phyloP scores from a whole-genome alignment of 495 filamentous ascomycete genomes.

The Parmelia sp. region DNA sequence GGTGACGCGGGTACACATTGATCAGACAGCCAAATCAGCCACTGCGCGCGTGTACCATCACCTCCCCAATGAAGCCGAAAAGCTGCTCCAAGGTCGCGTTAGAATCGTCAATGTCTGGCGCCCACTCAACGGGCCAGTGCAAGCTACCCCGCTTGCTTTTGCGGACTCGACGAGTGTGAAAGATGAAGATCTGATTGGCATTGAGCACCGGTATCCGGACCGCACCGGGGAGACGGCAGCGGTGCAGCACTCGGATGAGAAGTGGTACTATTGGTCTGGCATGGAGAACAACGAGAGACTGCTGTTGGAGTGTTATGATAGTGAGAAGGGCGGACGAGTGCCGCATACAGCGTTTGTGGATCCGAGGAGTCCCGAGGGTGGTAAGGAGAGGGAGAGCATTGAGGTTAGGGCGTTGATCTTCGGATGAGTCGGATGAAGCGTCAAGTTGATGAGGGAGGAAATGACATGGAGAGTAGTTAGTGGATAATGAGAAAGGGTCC shows the following conservation, averaged over 20 bases:
- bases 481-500: neutral
- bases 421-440: too few species aligned
- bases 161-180: slow-evolving; percentile 55
- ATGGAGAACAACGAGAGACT: slow-evolving; percentile 70
- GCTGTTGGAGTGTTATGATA: slow-evolving; percentile 79
- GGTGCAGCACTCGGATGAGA: slow-evolving; percentile 50
- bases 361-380: slow-evolving; percentile 55
- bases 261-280: slow-evolving; percentile 78
- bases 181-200: slow-evolving; percentile 58
- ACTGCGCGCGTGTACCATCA: slow-evolving; percentile 60
- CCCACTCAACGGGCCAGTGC: slow-evolving; percentile 66
- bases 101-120: slow-evolving; percentile 89
- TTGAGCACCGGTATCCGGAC: slow-evolving; percentile 70
- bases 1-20: slow-evolving; percentile 71
- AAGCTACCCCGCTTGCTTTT: slow-evolving; percentile 62
- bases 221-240: slow-evolving; percentile 72
- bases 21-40: slow-evolving; percentile 66
- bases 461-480: too few species aligned
- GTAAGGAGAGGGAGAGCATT: slow-evolving; percentile 68
- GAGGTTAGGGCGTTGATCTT: slow-evolving; percentile 82
- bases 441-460: too few species aligned
- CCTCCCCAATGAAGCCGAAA: slow-evolving; percentile 50
- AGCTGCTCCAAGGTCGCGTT: slow-evolving; percentile 55
- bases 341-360: slow-evolving; percentile 81
- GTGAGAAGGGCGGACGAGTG: slow-evolving; percentile 56